Evolutionary conservation across 768 basidiomycete genomes (phyloP), one percentile per base, ranked within the genome.

Genomic region (Lenzites betulinus): DNA sequence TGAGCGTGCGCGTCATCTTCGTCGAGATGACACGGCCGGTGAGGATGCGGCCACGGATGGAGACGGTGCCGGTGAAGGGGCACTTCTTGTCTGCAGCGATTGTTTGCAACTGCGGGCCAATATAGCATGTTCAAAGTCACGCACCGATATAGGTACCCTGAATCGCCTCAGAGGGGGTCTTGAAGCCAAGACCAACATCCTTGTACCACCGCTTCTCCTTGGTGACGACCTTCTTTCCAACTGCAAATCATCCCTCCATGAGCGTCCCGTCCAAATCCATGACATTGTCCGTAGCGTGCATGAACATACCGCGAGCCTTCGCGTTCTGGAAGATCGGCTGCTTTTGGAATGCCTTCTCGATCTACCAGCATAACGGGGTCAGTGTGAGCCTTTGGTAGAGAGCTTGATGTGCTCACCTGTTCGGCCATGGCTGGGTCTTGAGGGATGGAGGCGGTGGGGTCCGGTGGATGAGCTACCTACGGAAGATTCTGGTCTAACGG

Each of bases 121-220:
- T 30, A 35, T 11, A 20, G 15, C 2, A 20, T 25, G 33, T 30
- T 47, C 35, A 38, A 46, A 35, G 59, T 44, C 52, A 81, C 93
- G 64, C 74, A 95, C 93, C 94, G 71, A 97, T 90, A 81, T 98
- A 99, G 66, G 93, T 91, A 72, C 95, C 97, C 57, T 84, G 93
- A 74, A 98, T 93, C 55, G 97, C 97, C 70, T 98, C 95, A 65
- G 87, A 70, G 48, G 97, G 97, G 28, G 95, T 98, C 85, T 98
- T 95, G 81, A 92, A 97, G 47, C 93, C 93, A 60, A 98, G 81
- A 70, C 95, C 95, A 71, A 97, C 91, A 79, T 98, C 94, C 86
- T 98, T 98, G 81, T 92, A 97, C 96, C 97, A 99, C 75, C 97
- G 83, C 85, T 90, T 97, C 67, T 93, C 90, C 84, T 89, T 97